Conservation (phyloP, 495 filamentous ascomycete species). For the Diplogelasinospora grovesii region DNA sequence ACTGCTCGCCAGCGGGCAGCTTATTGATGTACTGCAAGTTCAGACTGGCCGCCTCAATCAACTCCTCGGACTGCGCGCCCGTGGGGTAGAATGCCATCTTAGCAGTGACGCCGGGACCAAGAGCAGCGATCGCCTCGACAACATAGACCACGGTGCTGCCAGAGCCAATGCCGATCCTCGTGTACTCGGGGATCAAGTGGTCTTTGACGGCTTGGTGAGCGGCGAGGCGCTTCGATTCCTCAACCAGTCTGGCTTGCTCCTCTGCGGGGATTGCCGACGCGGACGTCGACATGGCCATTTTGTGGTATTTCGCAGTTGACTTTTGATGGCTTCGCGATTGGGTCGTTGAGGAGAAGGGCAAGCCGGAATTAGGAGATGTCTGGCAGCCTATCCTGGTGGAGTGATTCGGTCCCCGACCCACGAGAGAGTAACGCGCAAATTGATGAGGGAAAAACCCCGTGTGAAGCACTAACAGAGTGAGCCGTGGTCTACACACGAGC, state of each 20-base stretch:
- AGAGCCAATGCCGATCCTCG: conserved; percentile 84
- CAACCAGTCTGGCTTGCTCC: conserved; percentile 43
- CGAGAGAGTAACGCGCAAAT: too few relatives aligned
- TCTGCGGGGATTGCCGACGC: conserved; percentile 12
- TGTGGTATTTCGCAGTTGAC: too few relatives aligned
- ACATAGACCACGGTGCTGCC: conserved; percentile 94
- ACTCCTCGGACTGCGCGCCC: conserved; percentile 77
- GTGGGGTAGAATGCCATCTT: conserved; percentile 81
- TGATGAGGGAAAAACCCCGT: too few relatives aligned
- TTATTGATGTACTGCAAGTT: conserved; percentile 72
- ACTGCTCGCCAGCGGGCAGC: conserved; percentile 44
- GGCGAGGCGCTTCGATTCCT: conserved; percentile 77
- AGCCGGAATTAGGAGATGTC: too few relatives aligned
- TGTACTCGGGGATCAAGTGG: conserved; percentile 66
- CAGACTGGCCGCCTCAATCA: conserved; percentile 72
- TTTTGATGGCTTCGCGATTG: too few relatives aligned
- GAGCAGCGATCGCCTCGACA: conserved; percentile 82
- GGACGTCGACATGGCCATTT: conserved; percentile 15
- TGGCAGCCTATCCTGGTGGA: too few relatives aligned
- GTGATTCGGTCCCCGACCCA: too few relatives aligned
- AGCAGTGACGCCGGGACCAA: conserved; percentile 51
- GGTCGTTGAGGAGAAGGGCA: too few relatives aligned
- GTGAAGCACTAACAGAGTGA: too few relatives aligned
- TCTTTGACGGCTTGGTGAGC: conserved; percentile 78
- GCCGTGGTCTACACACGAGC: too few relatives aligned